phyloP scores from a whole-genome alignment of 176 grass and related monocot genomes.

The Aegilops tauschii region DNA sequence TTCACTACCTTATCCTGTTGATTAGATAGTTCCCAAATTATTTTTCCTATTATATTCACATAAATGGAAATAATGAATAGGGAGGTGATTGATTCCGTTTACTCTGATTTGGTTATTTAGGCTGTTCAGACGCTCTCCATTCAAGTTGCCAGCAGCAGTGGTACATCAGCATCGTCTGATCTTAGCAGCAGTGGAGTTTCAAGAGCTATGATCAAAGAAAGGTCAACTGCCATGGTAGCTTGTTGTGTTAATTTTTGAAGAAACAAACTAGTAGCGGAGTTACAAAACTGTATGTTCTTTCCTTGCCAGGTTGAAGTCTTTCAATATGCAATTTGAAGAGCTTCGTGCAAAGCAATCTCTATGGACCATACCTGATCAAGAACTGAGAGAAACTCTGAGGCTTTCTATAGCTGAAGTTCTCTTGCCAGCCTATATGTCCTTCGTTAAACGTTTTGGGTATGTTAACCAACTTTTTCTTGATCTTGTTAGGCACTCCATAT shows the following conservation, averaged over 20 bases:
- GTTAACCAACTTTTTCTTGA: conserved; percentile 15
- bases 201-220: conserved; percentile 64
- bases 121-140: conserved; percentile 72
- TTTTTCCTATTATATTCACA: not conserved
- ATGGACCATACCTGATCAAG: conserved; percentile 75
- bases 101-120: conserved; percentile 37
- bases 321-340: conserved; percentile 79
- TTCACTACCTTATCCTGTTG: not conserved
- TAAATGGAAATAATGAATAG: not conserved
- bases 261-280: not conserved
- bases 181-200: conserved; percentile 64
- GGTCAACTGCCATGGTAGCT: conserved; percentile 21
- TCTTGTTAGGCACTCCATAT: not conserved
- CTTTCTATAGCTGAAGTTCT: conserved; percentile 78
- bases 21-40: conserved; percentile 3
- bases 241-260: not conserved
- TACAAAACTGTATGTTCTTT: conserved; percentile 4
- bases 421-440: conserved; percentile 74
- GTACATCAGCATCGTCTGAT: conserved; percentile 45
- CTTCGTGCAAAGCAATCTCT: conserved; percentile 68
- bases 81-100: conserved; percentile 17
- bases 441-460: conserved; percentile 70
- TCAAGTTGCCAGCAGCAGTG: conserved; percentile 38
- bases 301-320: conserved; percentile 60
- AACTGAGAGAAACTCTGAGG: conserved; percentile 69